phyloP scores from a whole-genome alignment of 495 filamentous ascomycete genomes.

The Hypoxylon subgilvum region DNA sequence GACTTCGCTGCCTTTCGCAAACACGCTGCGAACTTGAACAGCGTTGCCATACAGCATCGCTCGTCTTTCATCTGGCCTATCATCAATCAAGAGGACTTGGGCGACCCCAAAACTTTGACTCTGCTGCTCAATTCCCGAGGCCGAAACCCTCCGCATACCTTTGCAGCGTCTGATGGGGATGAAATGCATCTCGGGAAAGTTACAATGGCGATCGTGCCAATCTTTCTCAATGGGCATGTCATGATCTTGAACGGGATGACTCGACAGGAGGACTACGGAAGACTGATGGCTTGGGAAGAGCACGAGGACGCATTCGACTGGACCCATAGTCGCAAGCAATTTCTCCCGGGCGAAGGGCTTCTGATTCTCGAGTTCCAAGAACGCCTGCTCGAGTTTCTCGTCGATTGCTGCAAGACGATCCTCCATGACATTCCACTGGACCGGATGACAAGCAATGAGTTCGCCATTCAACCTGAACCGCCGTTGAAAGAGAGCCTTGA shows the following conservation, averaged over 20 bases:
- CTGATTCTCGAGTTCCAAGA: slow-evolving; percentile 57
- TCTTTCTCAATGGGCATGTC: slow-evolving; percentile 47
- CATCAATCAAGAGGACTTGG: slow-evolving; percentile 65
- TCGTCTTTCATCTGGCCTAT: slow-evolving; percentile 58
- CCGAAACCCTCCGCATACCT: slow-evolving; percentile 50
- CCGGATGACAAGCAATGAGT: slow-evolving; percentile 19
- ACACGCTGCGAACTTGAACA: slow-evolving; percentile 25
- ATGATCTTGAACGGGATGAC: slow-evolving; percentile 53
- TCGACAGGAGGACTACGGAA: slow-evolving; percentile 51
- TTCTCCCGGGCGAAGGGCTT: slow-evolving; percentile 54
- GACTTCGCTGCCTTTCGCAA: slow-evolving; percentile 54
- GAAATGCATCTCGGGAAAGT: slow-evolving; percentile 42
- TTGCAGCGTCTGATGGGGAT: slow-evolving; percentile 49
- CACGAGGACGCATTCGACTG: slow-evolving; percentile 44
- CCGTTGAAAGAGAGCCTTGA: slow-evolving; percentile 31
- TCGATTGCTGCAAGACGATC: slow-evolving; percentile 50
- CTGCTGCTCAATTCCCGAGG: slow-evolving; percentile 58
- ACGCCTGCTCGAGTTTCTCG: slow-evolving; percentile 53
- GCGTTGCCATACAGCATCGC: slow-evolving; percentile 24
- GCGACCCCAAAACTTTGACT: slow-evolving; percentile 47
- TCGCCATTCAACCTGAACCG: slow-evolving; percentile 46
- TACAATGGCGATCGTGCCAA: slow-evolving; percentile 40
- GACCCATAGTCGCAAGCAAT: slow-evolving; percentile 37
- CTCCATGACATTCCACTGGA: slow-evolving; percentile 50
- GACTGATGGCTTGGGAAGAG: slow-evolving; percentile 52